These are phyloP conservation scores for Corniculantispora saksenae DNA, from an alignment of 2,329 filamentous ascomycete species.

Conservation along the genomic window DNA sequence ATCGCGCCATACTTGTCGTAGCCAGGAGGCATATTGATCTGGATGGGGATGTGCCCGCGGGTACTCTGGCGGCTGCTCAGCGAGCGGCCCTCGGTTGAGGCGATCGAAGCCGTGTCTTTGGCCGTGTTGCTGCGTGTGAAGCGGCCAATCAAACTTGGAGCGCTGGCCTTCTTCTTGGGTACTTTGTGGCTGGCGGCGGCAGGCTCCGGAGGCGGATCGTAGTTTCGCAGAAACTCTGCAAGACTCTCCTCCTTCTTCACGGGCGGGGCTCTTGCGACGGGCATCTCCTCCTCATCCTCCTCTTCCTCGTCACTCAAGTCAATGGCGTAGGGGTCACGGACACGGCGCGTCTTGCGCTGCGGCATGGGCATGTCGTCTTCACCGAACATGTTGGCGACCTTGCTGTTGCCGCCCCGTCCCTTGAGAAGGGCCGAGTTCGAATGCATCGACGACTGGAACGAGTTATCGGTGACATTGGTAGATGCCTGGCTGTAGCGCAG, in stretches of 20 bases:
- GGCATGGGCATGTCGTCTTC: conserved; percentile 61
- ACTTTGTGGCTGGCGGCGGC: conserved; percentile 37
- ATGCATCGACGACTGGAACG: conserved; percentile 67
- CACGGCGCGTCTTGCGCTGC: conserved; percentile 72
- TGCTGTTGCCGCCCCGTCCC: conserved; percentile 36
- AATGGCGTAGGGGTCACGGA: conserved; percentile 91
- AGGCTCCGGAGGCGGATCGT: conserved; percentile 62
- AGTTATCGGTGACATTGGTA: conserved; percentile 58
- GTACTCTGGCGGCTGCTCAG: conserved; percentile 41
- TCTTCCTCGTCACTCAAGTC: conserved; percentile 74
- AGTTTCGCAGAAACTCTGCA: conserved; percentile 72
- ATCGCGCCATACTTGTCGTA: conserved; percentile 47
- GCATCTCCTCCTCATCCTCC: conserved; percentile 52
- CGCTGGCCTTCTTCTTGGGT: conserved; percentile 65
- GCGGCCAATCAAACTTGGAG: conserved; percentile 62
- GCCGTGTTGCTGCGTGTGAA: conserved; percentile 45
- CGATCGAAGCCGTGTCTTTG: conserved; percentile 29
- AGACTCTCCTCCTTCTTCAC: conserved; percentile 62
- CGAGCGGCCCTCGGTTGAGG: conserved; percentile 34
- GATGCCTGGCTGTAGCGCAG: conserved; percentile 59
- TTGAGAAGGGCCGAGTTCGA: conserved; percentile 71
- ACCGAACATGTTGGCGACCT: conserved; percentile 43
- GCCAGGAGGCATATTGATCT: conserved; percentile 49
- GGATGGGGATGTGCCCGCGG: conserved; percentile 53
- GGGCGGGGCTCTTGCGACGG: conserved; percentile 38